Percentiles rank a stretch among this genome's conserved stretches.
Conservation (phyloP, 2,329 filamentous ascomycete species). For the Didymella sp. region DNA sequence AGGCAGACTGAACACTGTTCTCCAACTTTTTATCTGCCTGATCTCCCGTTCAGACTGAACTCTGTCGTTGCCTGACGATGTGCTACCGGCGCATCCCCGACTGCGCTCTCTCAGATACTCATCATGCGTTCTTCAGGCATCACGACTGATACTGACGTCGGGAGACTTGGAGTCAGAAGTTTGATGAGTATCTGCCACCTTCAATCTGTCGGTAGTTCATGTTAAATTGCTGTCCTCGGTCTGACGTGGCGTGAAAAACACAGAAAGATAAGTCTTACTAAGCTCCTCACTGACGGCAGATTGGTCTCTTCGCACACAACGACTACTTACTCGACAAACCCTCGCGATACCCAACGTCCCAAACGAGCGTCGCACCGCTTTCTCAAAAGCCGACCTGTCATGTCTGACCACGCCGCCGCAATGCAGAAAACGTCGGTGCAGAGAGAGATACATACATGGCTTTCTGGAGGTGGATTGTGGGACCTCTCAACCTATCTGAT, state of each 20-base stretch:
- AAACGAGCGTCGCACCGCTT: not conserved
- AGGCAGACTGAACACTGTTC: not conserved
- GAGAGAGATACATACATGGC: too few species aligned
- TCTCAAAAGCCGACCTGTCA: too few species aligned
- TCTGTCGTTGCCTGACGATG: not conserved
- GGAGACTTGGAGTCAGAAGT: too few species aligned
- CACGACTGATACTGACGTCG: not conserved
- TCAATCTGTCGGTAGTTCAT: not conserved
- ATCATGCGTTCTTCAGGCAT: not conserved
- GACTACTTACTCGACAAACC: not conserved
- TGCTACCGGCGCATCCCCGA: not conserved
- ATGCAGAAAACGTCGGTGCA: too few species aligned
- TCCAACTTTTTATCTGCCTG: not conserved
- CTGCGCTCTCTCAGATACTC: not conserved
- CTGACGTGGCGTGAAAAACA: not conserved
- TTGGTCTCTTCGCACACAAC: not conserved
- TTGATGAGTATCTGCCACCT: not conserved
- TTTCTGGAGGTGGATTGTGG: too few species aligned
- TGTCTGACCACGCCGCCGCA: too few species aligned
- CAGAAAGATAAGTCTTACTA: not conserved
- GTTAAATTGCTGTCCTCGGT: not conserved
- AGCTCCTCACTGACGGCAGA: not conserved
- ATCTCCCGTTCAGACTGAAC: not conserved
- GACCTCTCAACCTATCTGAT: too few species aligned
- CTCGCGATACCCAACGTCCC: not conserved